A percentile compares a stretch with the other conserved stretches of the same genome.
Evolutionary conservation across 306 rosid species (phyloP).

Genomic region (Erythrophleum fordii): DNA sequence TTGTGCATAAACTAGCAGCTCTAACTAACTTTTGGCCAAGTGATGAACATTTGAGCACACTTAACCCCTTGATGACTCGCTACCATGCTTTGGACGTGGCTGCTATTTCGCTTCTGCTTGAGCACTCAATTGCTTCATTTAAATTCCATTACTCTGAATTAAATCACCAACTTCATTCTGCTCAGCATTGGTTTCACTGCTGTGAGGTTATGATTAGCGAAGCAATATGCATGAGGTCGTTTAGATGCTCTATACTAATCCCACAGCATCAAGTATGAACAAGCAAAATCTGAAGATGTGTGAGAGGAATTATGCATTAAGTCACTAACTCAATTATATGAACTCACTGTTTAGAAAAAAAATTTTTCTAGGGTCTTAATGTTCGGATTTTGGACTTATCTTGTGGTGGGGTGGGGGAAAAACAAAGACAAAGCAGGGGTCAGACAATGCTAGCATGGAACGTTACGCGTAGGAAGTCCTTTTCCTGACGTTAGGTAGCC

Average conservation of each 20-base stretch:
- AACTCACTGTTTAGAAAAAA: not conserved
- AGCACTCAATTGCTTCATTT: not conserved
- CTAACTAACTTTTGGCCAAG: too few species aligned
- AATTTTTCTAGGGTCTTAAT: not conserved
- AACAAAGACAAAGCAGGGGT: not conserved
- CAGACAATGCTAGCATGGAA: constrained; percentile 8
- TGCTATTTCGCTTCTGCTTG: not conserved
- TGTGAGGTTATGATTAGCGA: not conserved
- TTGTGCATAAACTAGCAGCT: too few species aligned
- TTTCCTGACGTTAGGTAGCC: constrained; percentile 35
- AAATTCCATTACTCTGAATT: not conserved
- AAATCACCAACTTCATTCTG: not conserved
- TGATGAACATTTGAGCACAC: too few species aligned
- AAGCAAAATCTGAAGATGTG: not conserved
- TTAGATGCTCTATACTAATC: not conserved
- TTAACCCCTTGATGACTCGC: not conserved
- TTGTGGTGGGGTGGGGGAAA: not conserved
- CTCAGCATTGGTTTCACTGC: not conserved
- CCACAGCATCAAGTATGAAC: not conserved
- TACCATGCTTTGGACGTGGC: not conserved
- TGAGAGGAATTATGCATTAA: not conserved
- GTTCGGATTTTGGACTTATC: not conserved
- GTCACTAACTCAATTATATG: not conserved
- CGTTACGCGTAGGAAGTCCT: not conserved
- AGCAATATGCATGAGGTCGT: not conserved